Conservation (phyloP, 306 rosid species). For the Quercus aquifolioides region DNA sequence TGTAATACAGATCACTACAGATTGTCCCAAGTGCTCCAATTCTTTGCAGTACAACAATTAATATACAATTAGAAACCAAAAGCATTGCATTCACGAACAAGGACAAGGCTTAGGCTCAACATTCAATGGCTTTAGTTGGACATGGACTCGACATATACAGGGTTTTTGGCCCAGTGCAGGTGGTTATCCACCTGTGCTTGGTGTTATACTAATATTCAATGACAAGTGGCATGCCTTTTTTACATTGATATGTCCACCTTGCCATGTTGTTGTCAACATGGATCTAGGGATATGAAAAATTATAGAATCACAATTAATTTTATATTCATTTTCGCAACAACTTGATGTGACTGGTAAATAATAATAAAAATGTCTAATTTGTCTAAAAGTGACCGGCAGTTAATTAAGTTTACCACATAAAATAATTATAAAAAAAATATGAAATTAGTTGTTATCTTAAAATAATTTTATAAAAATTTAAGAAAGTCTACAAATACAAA, state of each 20-base stretch:
- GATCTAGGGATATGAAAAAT: not conserved
- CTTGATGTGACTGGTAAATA: fast-evolving
- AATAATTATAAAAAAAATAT: no score
- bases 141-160: not conserved
- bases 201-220: not conserved
- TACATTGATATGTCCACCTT: not conserved
- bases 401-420: fast-evolving
- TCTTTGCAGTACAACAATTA: not conserved
- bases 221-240: slow-evolving; percentile 9
- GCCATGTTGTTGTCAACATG: not conserved
- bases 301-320: no score
- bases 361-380: fast-evolving
- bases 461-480: no score
- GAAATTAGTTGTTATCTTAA: no score
- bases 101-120: no score
- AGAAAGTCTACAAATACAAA: no score
- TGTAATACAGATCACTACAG: not conserved
- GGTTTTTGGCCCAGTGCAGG: not conserved
- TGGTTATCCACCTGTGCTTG: not conserved
- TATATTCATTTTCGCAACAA: no score
- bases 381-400: fast-evolving
- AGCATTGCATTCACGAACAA: no score
- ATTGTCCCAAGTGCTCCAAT: not conserved
- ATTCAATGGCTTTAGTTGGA: not conserved
- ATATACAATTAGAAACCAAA: no score